These are phyloP conservation scores for Pisolithus microcarpus DNA, from an alignment of 768 basidiomycete genomes.

Conservation along the genomic window DNA sequence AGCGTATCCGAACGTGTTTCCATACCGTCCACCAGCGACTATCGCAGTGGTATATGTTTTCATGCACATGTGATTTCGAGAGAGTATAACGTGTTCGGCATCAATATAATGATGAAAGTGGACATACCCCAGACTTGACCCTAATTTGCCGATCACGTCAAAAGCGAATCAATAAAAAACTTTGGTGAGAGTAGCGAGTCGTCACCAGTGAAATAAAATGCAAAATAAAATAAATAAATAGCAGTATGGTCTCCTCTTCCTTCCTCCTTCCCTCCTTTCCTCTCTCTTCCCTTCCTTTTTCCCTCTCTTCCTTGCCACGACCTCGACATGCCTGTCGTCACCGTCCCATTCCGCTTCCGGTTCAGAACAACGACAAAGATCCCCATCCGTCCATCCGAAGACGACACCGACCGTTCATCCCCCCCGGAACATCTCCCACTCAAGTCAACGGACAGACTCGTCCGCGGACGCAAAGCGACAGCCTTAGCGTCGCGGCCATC, in stretches of 20 bases:
- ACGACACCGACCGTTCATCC: slow-evolving; percentile 18
- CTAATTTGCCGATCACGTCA: slow-evolving; percentile 1
- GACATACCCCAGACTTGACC: neutral
- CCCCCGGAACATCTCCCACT: slow-evolving; percentile 10
- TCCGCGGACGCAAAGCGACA: neutral
- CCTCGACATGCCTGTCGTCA: slow-evolving; percentile 2
- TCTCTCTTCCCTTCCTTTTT: neutral
- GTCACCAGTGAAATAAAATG: no score
- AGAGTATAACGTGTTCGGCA: no score
- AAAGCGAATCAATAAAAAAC: neutral
- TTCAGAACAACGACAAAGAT: slow-evolving; percentile 3
- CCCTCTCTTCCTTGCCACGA: neutral
- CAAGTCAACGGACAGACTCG: slow-evolving; percentile 1
- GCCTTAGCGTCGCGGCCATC: no score
- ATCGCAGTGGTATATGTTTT: no score
- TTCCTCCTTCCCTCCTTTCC: no score
- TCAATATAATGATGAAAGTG: no score
- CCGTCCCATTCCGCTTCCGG: slow-evolving; percentile 17
- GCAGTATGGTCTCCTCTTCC: no score
- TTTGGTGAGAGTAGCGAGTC: neutral
- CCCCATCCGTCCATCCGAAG: slow-evolving; percentile 6
- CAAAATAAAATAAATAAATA: neutral
- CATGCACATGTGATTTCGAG: no score
- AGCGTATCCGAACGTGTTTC: no score
- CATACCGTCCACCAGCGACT: no score